Percentiles rank a stretch among this genome's conserved stretches.
Evolutionary conservation across 2,329 filamentous ascomycete species (phyloP).

Genomic region (Huntiella omanensis): DNA sequence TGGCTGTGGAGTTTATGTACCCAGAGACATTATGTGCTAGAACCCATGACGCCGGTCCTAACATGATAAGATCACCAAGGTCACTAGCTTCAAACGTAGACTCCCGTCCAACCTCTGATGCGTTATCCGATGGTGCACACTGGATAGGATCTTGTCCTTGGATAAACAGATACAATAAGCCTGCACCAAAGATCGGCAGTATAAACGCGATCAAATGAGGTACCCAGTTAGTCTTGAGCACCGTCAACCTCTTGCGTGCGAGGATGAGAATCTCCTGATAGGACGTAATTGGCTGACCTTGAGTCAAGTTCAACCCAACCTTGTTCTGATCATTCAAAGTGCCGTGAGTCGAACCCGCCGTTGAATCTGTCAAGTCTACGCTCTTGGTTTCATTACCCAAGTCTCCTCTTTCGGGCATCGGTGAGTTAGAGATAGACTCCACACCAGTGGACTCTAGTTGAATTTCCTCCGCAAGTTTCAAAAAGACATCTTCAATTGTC

Average conservation of each 20-base stretch:
- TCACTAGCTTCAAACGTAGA: slow-evolving; percentile 19
- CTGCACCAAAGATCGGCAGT: slow-evolving; percentile 63
- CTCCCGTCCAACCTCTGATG: slow-evolving; percentile 17
- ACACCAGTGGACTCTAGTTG: slow-evolving; percentile 16
- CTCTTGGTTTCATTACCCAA: slow-evolving; percentile 6
- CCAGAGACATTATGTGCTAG: neutral
- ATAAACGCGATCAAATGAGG: slow-evolving; percentile 57
- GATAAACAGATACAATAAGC: slow-evolving; percentile 61
- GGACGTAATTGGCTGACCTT: slow-evolving; percentile 52
- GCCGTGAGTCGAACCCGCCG: no score
- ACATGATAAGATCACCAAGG: slow-evolving; percentile 12
- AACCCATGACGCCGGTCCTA: slow-evolving; percentile 4
- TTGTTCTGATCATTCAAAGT: slow-evolving; percentile 7
- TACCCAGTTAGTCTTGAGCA: slow-evolving; percentile 61
- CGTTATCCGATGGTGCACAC: slow-evolving; percentile 21
- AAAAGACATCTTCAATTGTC: slow-evolving; percentile 82
- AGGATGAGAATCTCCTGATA: slow-evolving; percentile 53
- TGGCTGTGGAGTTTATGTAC: slow-evolving; percentile 6
- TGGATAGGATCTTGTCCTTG: slow-evolving; percentile 24
- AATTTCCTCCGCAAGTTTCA: slow-evolving; percentile 69
- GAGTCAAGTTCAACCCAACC: slow-evolving; percentile 33
- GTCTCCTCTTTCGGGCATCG: slow-evolving; percentile 14
- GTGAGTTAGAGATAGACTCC: slow-evolving; percentile 14
- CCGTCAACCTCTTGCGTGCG: slow-evolving; percentile 57
- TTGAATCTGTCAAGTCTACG: no score